Evolutionary conservation across 768 basidiomycete species (phyloP).

Genomic region (Trametes punicea): DNA sequence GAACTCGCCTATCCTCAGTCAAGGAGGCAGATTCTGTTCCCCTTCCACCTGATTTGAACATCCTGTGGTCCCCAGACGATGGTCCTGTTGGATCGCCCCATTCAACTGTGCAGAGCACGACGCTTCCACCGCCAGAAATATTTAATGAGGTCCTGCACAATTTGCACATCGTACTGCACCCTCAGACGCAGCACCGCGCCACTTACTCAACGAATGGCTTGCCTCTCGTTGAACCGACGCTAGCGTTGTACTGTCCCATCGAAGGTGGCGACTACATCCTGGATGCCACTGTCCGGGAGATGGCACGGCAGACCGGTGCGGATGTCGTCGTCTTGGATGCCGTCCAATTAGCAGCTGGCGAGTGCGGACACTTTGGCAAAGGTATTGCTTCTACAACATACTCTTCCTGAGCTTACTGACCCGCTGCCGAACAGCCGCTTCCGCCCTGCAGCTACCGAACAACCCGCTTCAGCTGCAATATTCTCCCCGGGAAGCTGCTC

Average conservation of each 20-base stretch:
- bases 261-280: conserved; percentile 85
- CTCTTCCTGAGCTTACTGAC: not conserved
- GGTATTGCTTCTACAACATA: conserved; percentile 38
- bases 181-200: conserved; percentile 75
- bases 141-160: conserved; percentile 76
- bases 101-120: conserved; percentile 28
- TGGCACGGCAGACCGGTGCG: conserved; percentile 68
- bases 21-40: conserved; percentile 35
- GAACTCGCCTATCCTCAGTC: conserved; percentile 31
- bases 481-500: conserved; percentile 27
- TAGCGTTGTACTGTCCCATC: conserved; percentile 86
- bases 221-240: conserved; percentile 67
- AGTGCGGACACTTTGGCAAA: conserved; percentile 82
- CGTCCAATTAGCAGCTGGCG: conserved; percentile 82
- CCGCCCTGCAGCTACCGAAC: conserved; percentile 58
- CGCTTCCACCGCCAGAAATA: conserved; percentile 69
- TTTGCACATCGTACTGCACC: conserved; percentile 72
- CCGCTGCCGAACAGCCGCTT: conserved; percentile 50
- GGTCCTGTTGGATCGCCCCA: not conserved
- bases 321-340: conserved; percentile 86
- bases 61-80: conserved; percentile 59
- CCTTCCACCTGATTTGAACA: conserved; percentile 50
- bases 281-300: conserved; percentile 72
- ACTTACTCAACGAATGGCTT: conserved; percentile 52
- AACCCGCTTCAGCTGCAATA: conserved; percentile 72